phyloP scores from a whole-genome alignment of 768 basidiomycete genomes.

The Lentinula detonsa region DNA sequence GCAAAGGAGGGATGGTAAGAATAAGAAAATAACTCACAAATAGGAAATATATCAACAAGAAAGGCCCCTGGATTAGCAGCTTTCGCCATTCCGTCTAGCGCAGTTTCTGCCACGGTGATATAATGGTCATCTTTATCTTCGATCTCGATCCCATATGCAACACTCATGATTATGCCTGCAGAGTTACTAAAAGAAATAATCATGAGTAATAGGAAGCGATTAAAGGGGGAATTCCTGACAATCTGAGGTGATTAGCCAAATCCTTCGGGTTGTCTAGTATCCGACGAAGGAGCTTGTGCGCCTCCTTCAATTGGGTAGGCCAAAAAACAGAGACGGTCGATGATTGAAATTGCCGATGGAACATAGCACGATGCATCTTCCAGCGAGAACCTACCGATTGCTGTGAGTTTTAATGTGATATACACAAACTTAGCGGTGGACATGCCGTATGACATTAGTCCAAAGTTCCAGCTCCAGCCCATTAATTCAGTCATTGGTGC shows the following conservation, averaged over 20 bases:
- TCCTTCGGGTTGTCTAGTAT: conserved; percentile 36
- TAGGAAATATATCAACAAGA: conserved; percentile 44
- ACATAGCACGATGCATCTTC: conserved; percentile 47
- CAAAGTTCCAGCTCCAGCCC: conserved; percentile 46
- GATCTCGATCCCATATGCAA: conserved; percentile 45
- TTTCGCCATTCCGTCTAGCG: conserved; percentile 42
- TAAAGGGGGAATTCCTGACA: conserved; percentile 26
- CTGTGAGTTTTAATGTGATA: background rate
- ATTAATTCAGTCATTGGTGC: conserved; percentile 46
- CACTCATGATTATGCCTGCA: conserved; percentile 47
- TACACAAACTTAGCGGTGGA: background rate
- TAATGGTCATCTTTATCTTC: conserved; percentile 37
- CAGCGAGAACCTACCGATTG: conserved; percentile 39
- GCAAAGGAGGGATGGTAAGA: background rate
- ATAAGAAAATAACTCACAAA: conserved; percentile 18
- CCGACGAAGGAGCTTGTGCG: conserved; percentile 36
- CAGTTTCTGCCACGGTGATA: conserved; percentile 46
- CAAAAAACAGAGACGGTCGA: conserved; percentile 33
- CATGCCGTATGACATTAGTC: conserved; percentile 47
- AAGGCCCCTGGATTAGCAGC: conserved; percentile 49
- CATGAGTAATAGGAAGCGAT: background rate
- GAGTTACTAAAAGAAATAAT: conserved; percentile 29
- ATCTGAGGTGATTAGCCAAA: conserved; percentile 42
- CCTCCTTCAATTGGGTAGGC: conserved; percentile 40
- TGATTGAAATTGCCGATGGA: conserved; percentile 45